Evolutionary conservation across 192 early-diverging fungal species (phyloP), one percentile per base, ranked within the genome.

Genomic region (Jimgerdemannia flammicorona): DNA sequence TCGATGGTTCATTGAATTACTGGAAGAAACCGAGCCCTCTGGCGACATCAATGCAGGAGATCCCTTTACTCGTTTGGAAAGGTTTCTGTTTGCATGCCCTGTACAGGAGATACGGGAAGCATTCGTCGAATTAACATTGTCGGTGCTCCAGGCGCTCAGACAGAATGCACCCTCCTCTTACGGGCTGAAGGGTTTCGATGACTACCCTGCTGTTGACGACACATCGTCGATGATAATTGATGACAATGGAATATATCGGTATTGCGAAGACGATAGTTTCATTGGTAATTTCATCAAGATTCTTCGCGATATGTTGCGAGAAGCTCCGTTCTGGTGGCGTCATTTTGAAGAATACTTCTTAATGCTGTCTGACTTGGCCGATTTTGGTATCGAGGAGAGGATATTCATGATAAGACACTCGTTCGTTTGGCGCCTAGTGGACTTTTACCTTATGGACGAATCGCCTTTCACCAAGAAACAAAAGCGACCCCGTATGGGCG

Each of bases 341-440:
- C 81, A 85, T 68, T 82, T 85, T 76, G 84, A 85, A 40, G 80
- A 85, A 67, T 85, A 83, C 70, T 81, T 83, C 68, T 82, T 73
- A 43, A 64, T 85, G 64, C 73, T 85, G 44, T 85, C 79, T 40
- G 72, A 80, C 42, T 72, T 85, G 41, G 75, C 84, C 0, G 70
- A 78, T 40, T 75, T 79, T 3, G 84, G 84, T 41, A 54, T 81
- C 3, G 71, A 80, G 3, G 81, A 85, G 64, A 43, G 74, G 20
- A 41, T 69, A 18, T 44, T 75, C 17, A 85, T 85, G 81, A 75
- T 80, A 18, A 74, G 71, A 4, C 72, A 73, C 41, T 78, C 81
- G 66, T 80, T 80, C 29, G 19, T 85, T 19, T 70, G 81, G 4
- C 78, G 80, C 19, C 71, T 83, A 9, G 66, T 78, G 7, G 77